Conservation (phyloP, 352 stramenopile genomes). For the Phytophthora quininea region DNA sequence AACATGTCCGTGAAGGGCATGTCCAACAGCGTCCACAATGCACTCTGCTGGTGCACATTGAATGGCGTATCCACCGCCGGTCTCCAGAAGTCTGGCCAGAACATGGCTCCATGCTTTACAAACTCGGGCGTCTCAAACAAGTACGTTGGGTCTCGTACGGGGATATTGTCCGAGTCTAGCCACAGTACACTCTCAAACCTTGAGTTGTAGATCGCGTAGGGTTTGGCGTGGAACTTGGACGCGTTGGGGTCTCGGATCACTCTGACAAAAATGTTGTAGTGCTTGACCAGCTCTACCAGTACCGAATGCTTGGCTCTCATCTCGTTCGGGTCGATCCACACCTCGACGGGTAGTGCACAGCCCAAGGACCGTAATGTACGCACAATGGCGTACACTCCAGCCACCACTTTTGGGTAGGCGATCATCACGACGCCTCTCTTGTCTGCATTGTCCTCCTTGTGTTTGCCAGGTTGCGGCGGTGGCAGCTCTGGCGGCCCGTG, state of each 20-base stretch:
- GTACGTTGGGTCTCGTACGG: slow-evolving; percentile 79
- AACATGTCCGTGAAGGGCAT: slow-evolving; percentile 90
- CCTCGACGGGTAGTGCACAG: slow-evolving; percentile 60
- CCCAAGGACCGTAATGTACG: slow-evolving; percentile 50
- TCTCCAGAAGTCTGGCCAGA: slow-evolving; percentile 89
- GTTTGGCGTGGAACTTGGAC: slow-evolving; percentile 80
- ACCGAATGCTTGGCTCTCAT: slow-evolving; percentile 68
- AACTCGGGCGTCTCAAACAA: slow-evolving; percentile 79
- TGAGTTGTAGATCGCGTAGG: slow-evolving; percentile 79
- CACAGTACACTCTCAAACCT: slow-evolving; percentile 81
- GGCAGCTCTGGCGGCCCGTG: slow-evolving; percentile 37
- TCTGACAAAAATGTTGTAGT: slow-evolving; percentile 64
- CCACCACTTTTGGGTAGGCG: slow-evolving; percentile 69
- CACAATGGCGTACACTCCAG: slow-evolving; percentile 75
- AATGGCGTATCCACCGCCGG: slow-evolving; percentile 64
- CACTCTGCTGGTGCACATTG: slow-evolving; percentile 76
- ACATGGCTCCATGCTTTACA: slow-evolving; percentile 61
- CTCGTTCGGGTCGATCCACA: slow-evolving; percentile 64
- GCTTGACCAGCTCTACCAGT: slow-evolving; percentile 51
- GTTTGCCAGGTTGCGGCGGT: slow-evolving; percentile 8
- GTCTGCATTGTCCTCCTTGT: slow-evolving; percentile 2
- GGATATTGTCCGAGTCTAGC: slow-evolving; percentile 86
- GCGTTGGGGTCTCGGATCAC: slow-evolving; percentile 64
- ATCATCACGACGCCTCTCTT: slow-evolving; percentile 73
- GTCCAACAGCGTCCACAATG: slow-evolving; percentile 72